Evolutionary conservation across 257 asterid genomes (phyloP).

Genomic region (Parsonsia alboflavescens): DNA sequence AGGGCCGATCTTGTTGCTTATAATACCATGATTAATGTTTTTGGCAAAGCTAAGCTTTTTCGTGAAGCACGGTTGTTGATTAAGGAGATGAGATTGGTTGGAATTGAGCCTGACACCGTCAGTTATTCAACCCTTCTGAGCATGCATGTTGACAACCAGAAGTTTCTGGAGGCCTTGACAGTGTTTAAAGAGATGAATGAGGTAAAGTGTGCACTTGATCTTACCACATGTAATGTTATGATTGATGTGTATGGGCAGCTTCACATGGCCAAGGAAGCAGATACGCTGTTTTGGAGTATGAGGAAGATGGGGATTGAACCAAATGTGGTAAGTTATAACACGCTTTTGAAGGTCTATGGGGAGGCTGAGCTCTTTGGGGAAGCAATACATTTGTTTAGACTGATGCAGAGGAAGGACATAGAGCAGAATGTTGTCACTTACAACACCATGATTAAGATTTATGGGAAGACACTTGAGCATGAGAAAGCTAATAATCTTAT

Average conservation of each 20-base stretch:
- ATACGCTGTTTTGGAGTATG: slow-evolving; percentile 91
- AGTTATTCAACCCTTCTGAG: slow-evolving; percentile 80
- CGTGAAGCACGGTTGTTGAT: slow-evolving; percentile 64
- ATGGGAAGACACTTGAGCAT: slow-evolving; percentile 88
- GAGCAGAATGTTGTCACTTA: slow-evolving; percentile 88
- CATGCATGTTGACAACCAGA: slow-evolving; percentile 69
- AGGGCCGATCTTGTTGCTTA: slow-evolving; percentile 82
- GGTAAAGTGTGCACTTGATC: slow-evolving; percentile 54
- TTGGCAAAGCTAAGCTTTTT: slow-evolving; percentile 92
- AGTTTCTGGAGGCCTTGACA: slow-evolving; percentile 72
- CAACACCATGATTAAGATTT: slow-evolving; percentile 88
- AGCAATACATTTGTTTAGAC: slow-evolving; percentile 84
- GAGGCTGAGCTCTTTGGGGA: slow-evolving; percentile 95
- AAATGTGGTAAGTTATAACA: slow-evolving; percentile 81
- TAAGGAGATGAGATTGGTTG: slow-evolving; percentile 60
- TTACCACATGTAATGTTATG: slow-evolving; percentile 88
- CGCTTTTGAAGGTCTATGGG: slow-evolving; percentile 82
- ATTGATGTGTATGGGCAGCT: slow-evolving; percentile 93
- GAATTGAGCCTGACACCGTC: slow-evolving; percentile 68
- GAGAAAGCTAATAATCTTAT: slow-evolving; percentile 92
- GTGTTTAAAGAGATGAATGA: slow-evolving; percentile 78
- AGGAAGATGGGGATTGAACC: slow-evolving; percentile 80
- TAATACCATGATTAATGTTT: slow-evolving; percentile 85
- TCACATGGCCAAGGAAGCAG: slow-evolving; percentile 93
- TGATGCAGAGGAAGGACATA: slow-evolving; percentile 91